Base-by-base conservation (phyloP, 768 basidiomycete genomes). In the Boletus rex-veris region DNA sequence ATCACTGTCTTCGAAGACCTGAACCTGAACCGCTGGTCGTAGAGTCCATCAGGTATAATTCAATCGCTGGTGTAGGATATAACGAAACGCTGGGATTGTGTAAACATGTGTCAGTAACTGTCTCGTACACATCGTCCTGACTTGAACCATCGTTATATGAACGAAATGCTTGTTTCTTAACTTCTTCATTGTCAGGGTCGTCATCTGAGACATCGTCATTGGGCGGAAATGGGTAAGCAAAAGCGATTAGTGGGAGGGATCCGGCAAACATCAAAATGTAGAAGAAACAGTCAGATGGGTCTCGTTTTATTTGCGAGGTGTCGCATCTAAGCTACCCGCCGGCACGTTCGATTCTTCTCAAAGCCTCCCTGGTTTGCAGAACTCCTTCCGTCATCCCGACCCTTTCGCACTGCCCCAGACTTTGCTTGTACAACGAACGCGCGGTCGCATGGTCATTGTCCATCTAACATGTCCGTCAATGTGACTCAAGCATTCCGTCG, bases 311-410 rank as follows among this genome's bases (percentile, higher is more conserved):
- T 12, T 36, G 14, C 14, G 15, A 15, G 15, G 16, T 4, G 10
- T n/a, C 18, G 18, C 44, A 31, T 12, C 31, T 9, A 33, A 24
- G 21, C 18, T 57, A 62, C 26, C 18, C 30, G 5, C 33, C 24
- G 0, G 52, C 33, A 35, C 43, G 59, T 0, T 33, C 66, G 2
- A 74, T 39, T 38, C 74, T 64, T 42, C 71, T 66, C 36, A 75
- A 45, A 0, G 73, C 74, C 18, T 62, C 60, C 31, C 64, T 69
- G 4, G 71, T 68, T 42, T 75, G 64, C 49, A 69, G 40, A n/a
- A 74, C 59, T 14, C 74, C 74, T 47, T 74, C 67, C 12, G 51
- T 63, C 63, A 73, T 63, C 14, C 63, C 64, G n/a, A 66, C 67
- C 41, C 52, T 52, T 40, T 64, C 60, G 30, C 71, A 70, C 33